Base-by-base conservation (phyloP, 2,329 filamentous ascomycete species). In the Paecilomyces sp. region DNA sequence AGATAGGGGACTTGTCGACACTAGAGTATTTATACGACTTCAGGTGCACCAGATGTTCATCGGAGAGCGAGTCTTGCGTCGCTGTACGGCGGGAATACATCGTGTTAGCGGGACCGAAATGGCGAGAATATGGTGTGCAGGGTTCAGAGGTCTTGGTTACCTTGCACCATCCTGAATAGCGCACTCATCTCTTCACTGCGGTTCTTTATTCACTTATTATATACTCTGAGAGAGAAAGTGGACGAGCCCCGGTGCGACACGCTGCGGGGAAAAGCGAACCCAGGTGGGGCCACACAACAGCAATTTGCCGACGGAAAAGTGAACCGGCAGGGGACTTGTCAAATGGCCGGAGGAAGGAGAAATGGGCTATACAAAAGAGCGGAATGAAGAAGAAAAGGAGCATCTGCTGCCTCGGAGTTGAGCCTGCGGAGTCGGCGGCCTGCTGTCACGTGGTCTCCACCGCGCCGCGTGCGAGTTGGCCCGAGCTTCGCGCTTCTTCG, bases 21-120 rank as follows among this genome's bases (percentile, higher is more conserved):
- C 89, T 91, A 68, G 92, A 96, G 78, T 99, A 99, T 74, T 97
- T 95, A 86, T 99, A 99, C 61, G 88, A 88, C 77, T 92, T 94
- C 68, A 99, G 87, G 74, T 97, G 92, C 62, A 89, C 82, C 67
- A 99, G 85, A 58, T 91, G 91, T 70, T 97, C 92, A 69, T 96
- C 91, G 30, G 92, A 95, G 67, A 97, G 80, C 65, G 81, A 83
- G 64, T 86, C 83, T 69, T 76, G 76, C 64, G 70, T 72, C 68
- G 73, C 75, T 75, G 51, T 24, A 28, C 51, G 41, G 34, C 11
- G n/a, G 6, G 25, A 22, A 33, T 57, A 22, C 41, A 47, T 53
- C 57, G 33, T 36, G 30, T 34, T 8, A 58, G 58, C 30, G 54
- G 55, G 52, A 57, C 59, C 25, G 34, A 55, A 6, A 57, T 50